These are phyloP conservation scores for Nicotiana rustica DNA, from an alignment of 305 asterid genomes.

Conservation along the genomic window DNA sequence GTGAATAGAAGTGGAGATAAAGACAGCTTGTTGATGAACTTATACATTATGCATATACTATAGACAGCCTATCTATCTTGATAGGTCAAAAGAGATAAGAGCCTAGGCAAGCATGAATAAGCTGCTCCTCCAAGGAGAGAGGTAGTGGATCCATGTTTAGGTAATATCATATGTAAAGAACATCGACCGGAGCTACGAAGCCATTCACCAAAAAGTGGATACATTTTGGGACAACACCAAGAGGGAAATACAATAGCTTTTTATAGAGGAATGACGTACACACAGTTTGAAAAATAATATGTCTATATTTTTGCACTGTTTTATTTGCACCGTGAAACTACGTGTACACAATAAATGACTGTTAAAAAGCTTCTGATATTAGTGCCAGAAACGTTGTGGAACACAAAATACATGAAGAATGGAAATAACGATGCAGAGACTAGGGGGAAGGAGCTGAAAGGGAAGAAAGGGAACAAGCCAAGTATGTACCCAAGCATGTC, in stretches of 20 bases:
- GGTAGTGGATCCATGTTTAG: background rate
- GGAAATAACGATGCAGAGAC: background rate
- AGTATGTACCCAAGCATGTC: background rate
- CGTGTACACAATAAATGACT: background rate
- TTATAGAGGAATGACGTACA: background rate
- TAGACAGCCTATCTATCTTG: background rate
- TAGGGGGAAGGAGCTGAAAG: background rate
- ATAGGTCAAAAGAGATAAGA: background rate
- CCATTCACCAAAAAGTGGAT: background rate
- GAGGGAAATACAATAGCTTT: background rate
- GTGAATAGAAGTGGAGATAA: background rate
- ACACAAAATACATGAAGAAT: constrained; percentile 7
- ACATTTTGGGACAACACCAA: background rate
- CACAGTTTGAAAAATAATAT: background rate
- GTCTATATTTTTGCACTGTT: background rate
- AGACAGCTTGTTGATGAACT: background rate
- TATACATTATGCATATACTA: background rate
- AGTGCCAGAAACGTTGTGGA: constrained; percentile 15
- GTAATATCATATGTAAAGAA: background rate
- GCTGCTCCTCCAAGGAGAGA: background rate
- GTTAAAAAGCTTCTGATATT: background rate
- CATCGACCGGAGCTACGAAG: background rate
- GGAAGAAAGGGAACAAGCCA: background rate
- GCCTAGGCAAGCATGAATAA: background rate
- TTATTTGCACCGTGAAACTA: background rate